A percentile compares a stretch with the other conserved stretches of the same genome.
Conservation (phyloP, 192 early-diverging fungal species). For the Mortierella alpina region DNA sequence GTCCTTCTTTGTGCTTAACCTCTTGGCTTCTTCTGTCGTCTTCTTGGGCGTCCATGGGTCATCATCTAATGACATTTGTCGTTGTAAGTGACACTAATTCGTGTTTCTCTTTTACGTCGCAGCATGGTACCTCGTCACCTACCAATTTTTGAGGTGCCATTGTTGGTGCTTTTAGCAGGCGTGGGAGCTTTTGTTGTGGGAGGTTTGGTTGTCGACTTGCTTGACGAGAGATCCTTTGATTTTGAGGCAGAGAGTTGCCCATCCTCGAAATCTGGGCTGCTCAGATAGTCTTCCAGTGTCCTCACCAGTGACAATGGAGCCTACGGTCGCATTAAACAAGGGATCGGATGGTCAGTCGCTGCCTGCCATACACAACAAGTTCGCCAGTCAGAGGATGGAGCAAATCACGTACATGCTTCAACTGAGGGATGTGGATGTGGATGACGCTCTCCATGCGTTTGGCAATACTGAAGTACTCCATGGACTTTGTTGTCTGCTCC, state of each 20-base stretch:
- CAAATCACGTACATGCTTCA: slow-evolving; percentile 73
- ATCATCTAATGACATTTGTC: slow-evolving; percentile 13
- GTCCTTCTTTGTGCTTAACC: slow-evolving; percentile 43
- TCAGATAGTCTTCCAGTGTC: slow-evolving; percentile 73
- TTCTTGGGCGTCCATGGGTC: slow-evolving; percentile 42
- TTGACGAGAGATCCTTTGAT: slow-evolving; percentile 2
- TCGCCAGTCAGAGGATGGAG: not conserved
- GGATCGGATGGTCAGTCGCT: not conserved
- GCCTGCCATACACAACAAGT: not conserved
- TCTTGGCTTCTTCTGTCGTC: slow-evolving; percentile 33
- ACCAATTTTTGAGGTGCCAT: slow-evolving; percentile 16
- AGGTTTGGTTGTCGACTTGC: slow-evolving; percentile 53
- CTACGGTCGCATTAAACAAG: slow-evolving; percentile 27
- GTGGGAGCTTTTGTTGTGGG: slow-evolving; percentile 9
- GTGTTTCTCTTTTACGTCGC: not conserved
- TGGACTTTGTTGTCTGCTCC: slow-evolving; percentile 72
- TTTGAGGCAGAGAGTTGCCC: slow-evolving; percentile 52
- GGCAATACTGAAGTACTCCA: slow-evolving; percentile 78
- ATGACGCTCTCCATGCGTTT: slow-evolving; percentile 66
- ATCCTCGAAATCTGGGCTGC: slow-evolving; percentile 78
- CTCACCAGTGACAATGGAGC: slow-evolving; percentile 74
- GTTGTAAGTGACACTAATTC: not conserved
- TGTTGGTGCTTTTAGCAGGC: slow-evolving; percentile 9
- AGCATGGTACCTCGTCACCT: not conserved
- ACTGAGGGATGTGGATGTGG: slow-evolving; percentile 72